Evolutionary conservation across 371 early-diverging fungal genomes (phyloP), one percentile per base, ranked within the genome.

Genomic region (Smittium mucronatum): DNA sequence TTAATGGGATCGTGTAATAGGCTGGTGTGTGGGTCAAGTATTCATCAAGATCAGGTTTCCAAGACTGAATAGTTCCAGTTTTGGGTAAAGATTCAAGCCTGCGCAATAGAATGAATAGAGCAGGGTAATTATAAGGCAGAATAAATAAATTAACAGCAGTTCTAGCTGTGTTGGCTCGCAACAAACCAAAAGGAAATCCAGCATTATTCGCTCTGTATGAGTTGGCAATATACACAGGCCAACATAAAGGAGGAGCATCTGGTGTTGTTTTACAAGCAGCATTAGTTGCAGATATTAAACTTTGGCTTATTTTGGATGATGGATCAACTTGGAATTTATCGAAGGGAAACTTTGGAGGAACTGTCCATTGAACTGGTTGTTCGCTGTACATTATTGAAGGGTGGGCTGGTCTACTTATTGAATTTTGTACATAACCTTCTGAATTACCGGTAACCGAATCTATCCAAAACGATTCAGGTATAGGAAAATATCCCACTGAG

Each of bases 391-490:
- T 74, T 2, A 89, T 64, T 0, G 80, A 80, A 0, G 89, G 89
- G 58, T 86, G 83, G 0, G 89, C 87, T 29, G 69, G 74, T 63
- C 86, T 78, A 25, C 70, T 72, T 2, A 82, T 81, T 69, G 36
- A 35, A 36, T 47, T 58, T 59, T 58, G 33, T 8, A 57, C 33
- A 0, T 28, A 47, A 11, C 35, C 35, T 36, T 26, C 36, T 2
- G 36, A 1, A 26, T 60, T 32, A 2, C 63, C 64, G 1, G 35
- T 64, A 31, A 77, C 74, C 2, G 72, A 61, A 34, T 83, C 83
- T 1, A 83, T 81, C 88, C 87, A 87, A 74, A 83, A 89, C 11
- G 85, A 68, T 69, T 89, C 89, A 0, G 89, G 89, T 11, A 89
- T 85, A 1, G 89, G 89, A 75, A 87, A 87, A 71, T 82, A 81